Base-by-base conservation (phyloP, 345 rosid genomes). In the Theobroma cacao region DNA sequence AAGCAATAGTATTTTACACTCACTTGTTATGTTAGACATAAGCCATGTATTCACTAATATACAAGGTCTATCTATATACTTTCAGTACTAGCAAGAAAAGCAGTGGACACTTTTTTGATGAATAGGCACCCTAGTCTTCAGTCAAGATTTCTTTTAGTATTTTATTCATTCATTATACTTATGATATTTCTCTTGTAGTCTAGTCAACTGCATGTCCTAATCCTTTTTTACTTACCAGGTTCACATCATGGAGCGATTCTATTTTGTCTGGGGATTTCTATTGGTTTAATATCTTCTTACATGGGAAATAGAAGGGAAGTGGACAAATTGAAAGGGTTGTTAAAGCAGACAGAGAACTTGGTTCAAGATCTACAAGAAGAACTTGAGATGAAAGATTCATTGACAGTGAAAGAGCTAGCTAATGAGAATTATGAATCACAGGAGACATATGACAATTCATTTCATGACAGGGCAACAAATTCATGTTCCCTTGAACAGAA, bases 311-410 rank as follows among this genome's bases (percentile, higher is more conserved):
- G 80, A 83, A 78, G 81, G 77, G 89, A 89, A 77, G 77, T 79
- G 64, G 85, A 85, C 73, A 87, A 91, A 63, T 71, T 86, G 76
- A 87, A 87, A 74, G 87, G 80, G 17, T 75, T 84, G 77, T 79
- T 86, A 86, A 89, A 86, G 88, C 90, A 87, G 77, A 83, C 90
- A 12, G 90, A 91, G 66, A 88, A 83, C 83, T 79, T 93, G 87
- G 97, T 88, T 72, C 93, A 88, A 81, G 96, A 90, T 85, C 81
- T 95, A 48, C 93, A 92, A 55, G 97, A 91, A 61, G 97, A 91
- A 81, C 88, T 92, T 26, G 91, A 91, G 84, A 86, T 81, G 87
- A 89, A 89, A 87, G 94, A 89, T 72, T 89, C 85, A 55, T 24
- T 87, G 85, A 89, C 89, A 4, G 86, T 88, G 78, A 84, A 88